These are phyloP conservation scores for Daedaleopsis nitida DNA, from an alignment of 768 basidiomycete species.

Conservation along the genomic window DNA sequence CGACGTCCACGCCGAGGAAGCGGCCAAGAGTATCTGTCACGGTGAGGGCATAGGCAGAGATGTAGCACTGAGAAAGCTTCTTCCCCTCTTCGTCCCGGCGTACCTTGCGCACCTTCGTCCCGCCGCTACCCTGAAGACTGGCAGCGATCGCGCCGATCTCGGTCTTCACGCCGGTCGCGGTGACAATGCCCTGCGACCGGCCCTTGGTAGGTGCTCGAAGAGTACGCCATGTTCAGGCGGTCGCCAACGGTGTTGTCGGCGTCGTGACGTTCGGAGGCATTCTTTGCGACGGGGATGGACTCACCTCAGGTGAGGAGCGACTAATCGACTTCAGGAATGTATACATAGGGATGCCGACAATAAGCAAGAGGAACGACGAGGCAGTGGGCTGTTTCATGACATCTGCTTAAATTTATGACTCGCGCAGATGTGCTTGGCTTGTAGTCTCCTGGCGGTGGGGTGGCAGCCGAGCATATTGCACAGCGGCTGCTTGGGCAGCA, in stretches of 20 bases:
- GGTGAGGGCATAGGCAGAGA: conserved; percentile 2
- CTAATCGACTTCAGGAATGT: conserved; percentile 53
- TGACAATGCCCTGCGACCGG: conserved; percentile 48
- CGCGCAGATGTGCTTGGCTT: too few relatives aligned
- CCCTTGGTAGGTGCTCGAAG: conserved; percentile 50
- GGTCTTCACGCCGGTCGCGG: conserved; percentile 54
- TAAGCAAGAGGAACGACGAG: too few relatives aligned
- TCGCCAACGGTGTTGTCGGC: conserved; percentile 41
- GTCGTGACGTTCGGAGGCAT: conserved; percentile 32
- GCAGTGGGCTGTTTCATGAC: too few relatives aligned
- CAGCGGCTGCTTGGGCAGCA: too few relatives aligned
- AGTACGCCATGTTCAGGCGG: conserved; percentile 45
- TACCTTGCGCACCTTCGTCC: conserved; percentile 1
- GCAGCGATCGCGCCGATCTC: conserved; percentile 40
- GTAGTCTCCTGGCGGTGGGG: too few relatives aligned
- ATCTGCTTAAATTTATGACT: too few relatives aligned
- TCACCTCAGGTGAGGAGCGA: conserved; percentile 57
- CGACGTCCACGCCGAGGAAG: conserved; percentile 1
- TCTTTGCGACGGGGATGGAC: conserved; percentile 51
- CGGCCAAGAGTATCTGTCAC: conserved; percentile 1
- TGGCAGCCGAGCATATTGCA: too few relatives aligned
- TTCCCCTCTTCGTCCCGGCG: conserved; percentile 2
- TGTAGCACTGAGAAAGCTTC: conserved; percentile 5
- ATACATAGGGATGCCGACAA: too few relatives aligned
- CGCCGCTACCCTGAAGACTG: background rate